Conservation (phyloP, 2,329 filamentous ascomycete species). For the Colletotrichum lentis region DNA sequence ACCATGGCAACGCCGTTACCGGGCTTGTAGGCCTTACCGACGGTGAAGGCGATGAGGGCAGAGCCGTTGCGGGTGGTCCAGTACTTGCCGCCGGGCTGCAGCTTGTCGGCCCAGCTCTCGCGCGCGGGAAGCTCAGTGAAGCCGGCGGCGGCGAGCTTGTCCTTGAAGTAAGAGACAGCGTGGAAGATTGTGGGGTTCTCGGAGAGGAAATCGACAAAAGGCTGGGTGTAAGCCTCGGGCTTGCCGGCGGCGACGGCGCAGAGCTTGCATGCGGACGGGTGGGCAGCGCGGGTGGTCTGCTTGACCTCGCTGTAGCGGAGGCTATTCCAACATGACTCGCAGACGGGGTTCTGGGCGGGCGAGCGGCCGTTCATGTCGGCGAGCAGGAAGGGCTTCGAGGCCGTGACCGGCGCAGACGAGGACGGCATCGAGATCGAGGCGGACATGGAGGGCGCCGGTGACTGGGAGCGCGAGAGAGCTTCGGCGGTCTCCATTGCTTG, state of each 20-base stretch:
- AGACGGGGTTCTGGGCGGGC: slow-evolving; percentile 44
- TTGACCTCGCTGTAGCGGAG: slow-evolving; percentile 36
- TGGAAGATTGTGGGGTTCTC: slow-evolving; percentile 95
- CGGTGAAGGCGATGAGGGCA: slow-evolving; percentile 83
- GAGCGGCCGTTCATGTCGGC: slow-evolving; percentile 52
- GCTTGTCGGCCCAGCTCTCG: slow-evolving; percentile 75
- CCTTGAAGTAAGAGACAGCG: slow-evolving; percentile 79
- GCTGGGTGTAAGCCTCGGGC: slow-evolving; percentile 77
- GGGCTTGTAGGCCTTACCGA: slow-evolving; percentile 81
- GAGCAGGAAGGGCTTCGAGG: slow-evolving; percentile 56
- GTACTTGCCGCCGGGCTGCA: slow-evolving; percentile 86
- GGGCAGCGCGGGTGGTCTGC: slow-evolving; percentile 30
- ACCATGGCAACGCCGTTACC: slow-evolving; percentile 90
- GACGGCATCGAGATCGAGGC: slow-evolving; percentile 39
- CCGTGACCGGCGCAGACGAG: neutral
- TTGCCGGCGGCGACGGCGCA: slow-evolving; percentile 52
- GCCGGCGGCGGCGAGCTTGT: slow-evolving; percentile 74
- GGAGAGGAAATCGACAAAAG: slow-evolving; percentile 87
- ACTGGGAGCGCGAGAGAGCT: slow-evolving; percentile 32
- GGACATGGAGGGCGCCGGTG: slow-evolving; percentile 43
- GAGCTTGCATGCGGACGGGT: slow-evolving; percentile 46
- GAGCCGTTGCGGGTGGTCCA: slow-evolving; percentile 86
- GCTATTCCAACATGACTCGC: slow-evolving; percentile 37
- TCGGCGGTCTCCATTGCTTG: slow-evolving; percentile 44
- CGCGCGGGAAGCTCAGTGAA: slow-evolving; percentile 83